Conservation (phyloP, 2,329 filamentous ascomycete species). For the Talaromyces atroroseus region DNA sequence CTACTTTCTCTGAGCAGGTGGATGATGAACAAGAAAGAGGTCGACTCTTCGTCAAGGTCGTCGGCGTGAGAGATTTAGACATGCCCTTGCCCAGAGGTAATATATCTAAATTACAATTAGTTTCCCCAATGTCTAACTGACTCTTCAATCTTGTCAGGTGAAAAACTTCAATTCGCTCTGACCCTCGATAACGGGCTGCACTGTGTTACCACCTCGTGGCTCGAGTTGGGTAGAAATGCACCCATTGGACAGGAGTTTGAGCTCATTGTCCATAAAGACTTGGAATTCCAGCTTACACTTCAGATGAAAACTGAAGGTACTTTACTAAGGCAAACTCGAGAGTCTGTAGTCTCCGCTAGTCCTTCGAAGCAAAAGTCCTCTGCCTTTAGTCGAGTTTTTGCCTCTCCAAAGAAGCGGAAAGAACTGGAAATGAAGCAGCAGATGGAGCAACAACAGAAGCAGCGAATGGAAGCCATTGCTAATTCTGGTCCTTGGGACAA, state of each 20-base stretch:
- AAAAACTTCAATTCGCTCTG: constrained; percentile 88
- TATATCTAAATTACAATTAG: constrained; percentile 27
- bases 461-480: constrained; percentile 57
- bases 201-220: constrained; percentile 93
- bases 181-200: constrained; percentile 98
- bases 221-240: constrained; percentile 84
- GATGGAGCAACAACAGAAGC: constrained; percentile 73
- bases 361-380: constrained; percentile 74
- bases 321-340: constrained; percentile 47
- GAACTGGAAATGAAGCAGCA: constrained; percentile 81
- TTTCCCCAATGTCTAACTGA: neutral
- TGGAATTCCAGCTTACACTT: constrained; percentile 97
- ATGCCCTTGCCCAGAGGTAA: constrained; percentile 84
- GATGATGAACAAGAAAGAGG: constrained; percentile 84
- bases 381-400: constrained; percentile 85
- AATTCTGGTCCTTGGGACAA: constrained; percentile 65
- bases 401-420: constrained; percentile 93
- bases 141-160: constrained; percentile 51
- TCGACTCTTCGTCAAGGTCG: constrained; percentile 94
- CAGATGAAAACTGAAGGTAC: constrained; percentile 91
- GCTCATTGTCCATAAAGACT: constrained; percentile 89
- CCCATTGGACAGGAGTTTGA: constrained; percentile 98
- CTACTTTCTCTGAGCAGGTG: constrained; percentile 52
- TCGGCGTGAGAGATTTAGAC: constrained; percentile 93
- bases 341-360: constrained; percentile 38